These are phyloP conservation scores for Pholiota adiposa DNA, from an alignment of 1,284 basidiomycete species.

Conservation along the genomic window DNA sequence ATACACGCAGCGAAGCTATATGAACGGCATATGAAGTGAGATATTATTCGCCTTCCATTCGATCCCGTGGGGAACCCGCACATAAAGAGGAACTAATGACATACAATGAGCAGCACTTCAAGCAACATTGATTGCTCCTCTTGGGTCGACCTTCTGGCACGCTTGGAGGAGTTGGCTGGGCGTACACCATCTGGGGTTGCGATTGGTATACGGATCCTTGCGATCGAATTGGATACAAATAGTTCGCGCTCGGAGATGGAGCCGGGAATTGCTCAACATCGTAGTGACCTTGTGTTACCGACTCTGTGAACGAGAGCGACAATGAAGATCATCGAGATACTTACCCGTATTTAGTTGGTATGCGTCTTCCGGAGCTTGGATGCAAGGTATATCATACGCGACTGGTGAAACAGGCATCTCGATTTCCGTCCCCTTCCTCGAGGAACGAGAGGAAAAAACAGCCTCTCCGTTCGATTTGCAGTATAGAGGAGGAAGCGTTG, in stretches of 20 bases:
- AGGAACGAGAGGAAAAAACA: too few species aligned
- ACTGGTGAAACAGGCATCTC: background rate
- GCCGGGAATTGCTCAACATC: background rate
- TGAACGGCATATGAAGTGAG: background rate
- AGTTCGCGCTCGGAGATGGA: background rate
- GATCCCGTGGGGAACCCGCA: background rate
- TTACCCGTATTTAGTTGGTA: background rate
- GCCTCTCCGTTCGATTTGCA: too few species aligned
- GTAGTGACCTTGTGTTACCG: background rate
- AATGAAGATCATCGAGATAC: background rate
- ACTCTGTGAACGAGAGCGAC: background rate
- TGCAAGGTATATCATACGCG: background rate
- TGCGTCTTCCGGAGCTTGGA: background rate
- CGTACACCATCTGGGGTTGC: background rate
- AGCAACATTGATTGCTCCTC: background rate
- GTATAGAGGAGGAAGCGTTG: too few species aligned
- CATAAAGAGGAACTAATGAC: too few species aligned
- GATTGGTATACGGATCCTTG: background rate
- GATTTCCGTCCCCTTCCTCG: too few species aligned
- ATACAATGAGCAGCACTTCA: constrained; percentile 1
- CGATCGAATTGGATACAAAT: background rate
- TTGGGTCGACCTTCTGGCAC: background rate
- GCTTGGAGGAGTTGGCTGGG: background rate
- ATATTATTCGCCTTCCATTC: background rate
- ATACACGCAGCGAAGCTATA: background rate